These are phyloP conservation scores for Kingdonia uniflora DNA, from an alignment of 164 flowering plant genomes.

Conservation along the genomic window DNA sequence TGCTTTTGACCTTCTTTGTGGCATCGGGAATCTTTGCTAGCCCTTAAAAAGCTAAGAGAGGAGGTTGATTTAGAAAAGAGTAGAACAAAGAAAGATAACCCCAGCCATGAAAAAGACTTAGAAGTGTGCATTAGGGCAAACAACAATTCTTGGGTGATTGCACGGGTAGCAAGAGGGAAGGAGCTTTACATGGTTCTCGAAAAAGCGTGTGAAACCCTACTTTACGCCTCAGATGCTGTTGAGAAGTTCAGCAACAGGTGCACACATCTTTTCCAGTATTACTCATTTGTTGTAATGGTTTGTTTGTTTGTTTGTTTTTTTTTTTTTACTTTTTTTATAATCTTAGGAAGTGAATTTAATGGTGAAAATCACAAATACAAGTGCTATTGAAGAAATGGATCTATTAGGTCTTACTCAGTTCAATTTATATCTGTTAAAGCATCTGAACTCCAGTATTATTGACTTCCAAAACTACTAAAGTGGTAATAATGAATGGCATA, in stretches of 20 bases:
- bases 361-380: too few species aligned
- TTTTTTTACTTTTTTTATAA: too few species aligned
- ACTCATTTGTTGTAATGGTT: neutral
- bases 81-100: constrained; percentile 41
- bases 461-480: too few species aligned
- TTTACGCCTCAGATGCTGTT: constrained; percentile 82
- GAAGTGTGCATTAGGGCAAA: constrained; percentile 81
- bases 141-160: constrained; percentile 91
- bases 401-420: neutral
- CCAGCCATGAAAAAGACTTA: constrained; percentile 54
- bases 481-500: too few species aligned
- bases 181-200: constrained; percentile 94
- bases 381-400: neutral
- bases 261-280: neutral
- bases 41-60: constrained; percentile 67
- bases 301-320: too few species aligned
- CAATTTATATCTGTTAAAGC: neutral
- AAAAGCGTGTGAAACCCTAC: constrained; percentile 87
- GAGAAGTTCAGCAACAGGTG: constrained; percentile 95
- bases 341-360: too few species aligned
- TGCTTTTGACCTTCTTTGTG: neutral
- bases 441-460: too few species aligned
- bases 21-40: constrained; percentile 69
- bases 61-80: constrained; percentile 78
- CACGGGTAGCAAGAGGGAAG: constrained; percentile 64